Percentiles rank a stretch among this genome's conserved stretches.
These are phyloP conservation scores for Xylaria longipes DNA, from an alignment of 495 filamentous ascomycete species.

Conservation along the genomic window DNA sequence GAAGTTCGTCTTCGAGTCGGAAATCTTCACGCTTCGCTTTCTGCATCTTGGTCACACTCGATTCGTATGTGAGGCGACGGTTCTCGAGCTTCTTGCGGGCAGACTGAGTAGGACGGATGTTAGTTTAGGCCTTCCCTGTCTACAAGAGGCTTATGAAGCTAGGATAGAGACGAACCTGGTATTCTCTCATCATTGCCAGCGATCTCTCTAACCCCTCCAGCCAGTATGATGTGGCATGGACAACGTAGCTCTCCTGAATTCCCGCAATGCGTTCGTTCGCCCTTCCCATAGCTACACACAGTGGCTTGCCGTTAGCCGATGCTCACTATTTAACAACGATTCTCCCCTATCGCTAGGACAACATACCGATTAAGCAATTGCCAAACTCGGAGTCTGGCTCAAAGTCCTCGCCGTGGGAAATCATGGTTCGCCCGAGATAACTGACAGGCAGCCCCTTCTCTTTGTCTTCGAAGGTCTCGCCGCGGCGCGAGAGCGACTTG, in stretches of 20 bases:
- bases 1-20: slow-evolving; percentile 89
- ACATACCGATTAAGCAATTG: slow-evolving; percentile 79
- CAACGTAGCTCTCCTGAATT: slow-evolving; percentile 84
- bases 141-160: background rate
- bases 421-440: slow-evolving; percentile 86
- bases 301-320: background rate
- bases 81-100: slow-evolving; percentile 95
- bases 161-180: slow-evolving; percentile 64
- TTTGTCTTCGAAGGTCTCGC: slow-evolving; percentile 81
- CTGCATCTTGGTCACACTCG: slow-evolving; percentile 88
- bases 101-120: slow-evolving; percentile 52
- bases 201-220: slow-evolving; percentile 90
- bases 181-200: slow-evolving; percentile 95
- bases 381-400: slow-evolving; percentile 92
- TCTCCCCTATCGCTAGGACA: background rate
- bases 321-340: background rate
- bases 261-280: slow-evolving; percentile 88
- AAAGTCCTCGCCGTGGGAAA: slow-evolving; percentile 92
- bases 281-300: slow-evolving; percentile 70
- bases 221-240: slow-evolving; percentile 85
- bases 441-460: slow-evolving; percentile 80
- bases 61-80: slow-evolving; percentile 89
- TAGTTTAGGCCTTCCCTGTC: slow-evolving; percentile 16
- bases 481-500: slow-evolving; percentile 88
- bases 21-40: slow-evolving; percentile 95